Evolutionary conservation across 140 eudicot species (phyloP).

Genomic region (Ambrosia hybrid): DNA sequence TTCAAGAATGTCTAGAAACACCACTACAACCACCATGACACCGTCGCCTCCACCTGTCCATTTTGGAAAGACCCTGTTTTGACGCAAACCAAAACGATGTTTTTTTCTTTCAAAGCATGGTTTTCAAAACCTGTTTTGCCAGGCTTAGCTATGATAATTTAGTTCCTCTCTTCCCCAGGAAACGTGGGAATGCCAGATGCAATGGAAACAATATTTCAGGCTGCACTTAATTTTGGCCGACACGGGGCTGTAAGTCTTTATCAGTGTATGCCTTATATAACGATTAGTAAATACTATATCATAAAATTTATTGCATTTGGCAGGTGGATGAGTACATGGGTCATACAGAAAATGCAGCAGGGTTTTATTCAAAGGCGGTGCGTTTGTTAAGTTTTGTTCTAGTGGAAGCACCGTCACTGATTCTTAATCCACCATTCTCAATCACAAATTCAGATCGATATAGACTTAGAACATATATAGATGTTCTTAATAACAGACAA

Average conservation of each 20-base stretch:
- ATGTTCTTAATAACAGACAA: slow-evolving; percentile 72
- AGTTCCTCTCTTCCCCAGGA: slow-evolving; percentile 43
- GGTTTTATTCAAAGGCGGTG: slow-evolving; percentile 70
- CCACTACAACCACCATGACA: not conserved
- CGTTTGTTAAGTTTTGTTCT: slow-evolving; percentile 64
- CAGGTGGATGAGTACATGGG: too few relatives aligned
- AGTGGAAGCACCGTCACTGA: slow-evolving; percentile 92
- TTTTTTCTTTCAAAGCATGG: too few relatives aligned
- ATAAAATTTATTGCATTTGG: not conserved
- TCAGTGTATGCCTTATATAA: not conserved
- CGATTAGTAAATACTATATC: not conserved
- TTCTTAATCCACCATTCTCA: slow-evolving; percentile 91
- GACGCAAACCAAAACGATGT: not conserved
- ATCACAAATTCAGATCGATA: slow-evolving; percentile 89
- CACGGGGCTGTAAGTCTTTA: slow-evolving; percentile 81
- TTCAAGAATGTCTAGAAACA: not conserved
- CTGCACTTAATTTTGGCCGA: slow-evolving; percentile 81
- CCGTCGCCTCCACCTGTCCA: not conserved
- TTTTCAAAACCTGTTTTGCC: not conserved
- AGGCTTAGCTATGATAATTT: not conserved
- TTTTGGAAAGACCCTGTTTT: not conserved
- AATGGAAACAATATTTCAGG: slow-evolving; percentile 87
- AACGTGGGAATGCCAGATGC: slow-evolving; percentile 92
- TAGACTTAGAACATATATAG: slow-evolving; percentile 79
- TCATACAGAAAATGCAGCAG: slow-evolving; percentile 55